Base-by-base conservation (phyloP, 176 grass and related monocot genomes). In the Carex littledalei region DNA sequence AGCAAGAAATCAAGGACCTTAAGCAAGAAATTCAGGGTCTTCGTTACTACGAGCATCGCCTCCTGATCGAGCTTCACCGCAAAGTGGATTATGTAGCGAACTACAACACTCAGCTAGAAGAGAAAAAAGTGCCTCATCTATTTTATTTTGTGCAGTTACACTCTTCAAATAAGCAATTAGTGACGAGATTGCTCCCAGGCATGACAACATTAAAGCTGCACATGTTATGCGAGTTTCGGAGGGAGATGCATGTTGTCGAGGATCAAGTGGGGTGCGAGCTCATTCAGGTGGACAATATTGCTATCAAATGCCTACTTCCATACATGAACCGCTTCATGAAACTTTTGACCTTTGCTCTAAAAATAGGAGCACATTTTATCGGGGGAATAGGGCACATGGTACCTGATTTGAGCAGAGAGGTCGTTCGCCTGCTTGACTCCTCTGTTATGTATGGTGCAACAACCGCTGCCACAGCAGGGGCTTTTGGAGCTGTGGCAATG, bases 301-400 rank as follows among this genome's bases (percentile, higher is more conserved):
- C 88, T 2, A 83, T 98, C 86, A 89, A 90, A 84, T 79, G 86
- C 45, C 45, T 98, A 58, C 86, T 95, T 29, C 93, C 95, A 60
- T 98, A 98, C 62, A 86, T 94, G 93, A 87, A 86, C 41, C 89
- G 79, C 41, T 94, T 98, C 86, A 95, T 98, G 93, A 94, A 98
- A 50, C 81, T 98, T 58, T 50, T 98, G 50, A 95, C 93, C 3
- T 95, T 98, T 6, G 93, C 95, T 58, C 85, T 95, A 55, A 98
- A 98, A 78, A 98, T 98, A 35, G 93, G 95, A 1, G 93, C 86
- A 0, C 91, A 93, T 92, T 93, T 98, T 63, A 87, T 90, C 0
- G 88, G 92, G 0, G 95, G 95, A 16, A 95, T 94, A 91, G 95
- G 95, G 35, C 90, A 94, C 58, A 95, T 98, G 95, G 93, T 98